These are phyloP conservation scores for Arabidopsis lyrata DNA, from an alignment of 441 rosid species.

Conservation along the genomic window DNA sequence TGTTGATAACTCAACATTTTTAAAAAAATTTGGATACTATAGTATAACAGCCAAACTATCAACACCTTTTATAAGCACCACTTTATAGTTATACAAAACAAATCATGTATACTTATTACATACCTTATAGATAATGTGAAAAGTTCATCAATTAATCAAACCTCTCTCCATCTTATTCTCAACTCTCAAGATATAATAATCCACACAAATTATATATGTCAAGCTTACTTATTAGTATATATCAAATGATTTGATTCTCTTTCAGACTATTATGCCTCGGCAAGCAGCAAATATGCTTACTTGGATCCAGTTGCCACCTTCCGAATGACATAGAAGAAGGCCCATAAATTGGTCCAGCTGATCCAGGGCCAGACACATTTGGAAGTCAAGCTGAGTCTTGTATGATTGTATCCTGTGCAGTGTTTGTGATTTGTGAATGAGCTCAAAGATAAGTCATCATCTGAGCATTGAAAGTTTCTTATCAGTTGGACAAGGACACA, in stretches of 20 bases:
- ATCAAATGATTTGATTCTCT: conserved; percentile 88
- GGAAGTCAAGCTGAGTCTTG: conserved; percentile 99
- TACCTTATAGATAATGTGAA: not conserved
- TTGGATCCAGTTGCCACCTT: conserved; percentile 61
- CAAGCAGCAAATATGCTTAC: no score
- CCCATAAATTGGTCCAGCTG: conserved; percentile 80
- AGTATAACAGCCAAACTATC: not conserved
- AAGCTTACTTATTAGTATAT: not conserved
- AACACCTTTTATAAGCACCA: conserved; percentile 10
- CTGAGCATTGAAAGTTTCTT: conserved; percentile 69
- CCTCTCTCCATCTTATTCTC: not conserved
- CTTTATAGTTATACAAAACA: conserved; percentile 6
- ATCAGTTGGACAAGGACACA: no score
- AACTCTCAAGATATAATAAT: not conserved
- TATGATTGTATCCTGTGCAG: conserved; percentile 87
- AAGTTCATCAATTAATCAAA: not conserved
- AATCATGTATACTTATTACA: no score
- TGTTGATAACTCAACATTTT: no score
- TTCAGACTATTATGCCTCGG: not conserved
- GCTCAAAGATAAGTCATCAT: conserved; percentile 98
- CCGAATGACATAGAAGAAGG: conserved; percentile 98
- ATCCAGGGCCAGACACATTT: conserved; percentile 73
- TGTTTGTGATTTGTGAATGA: conserved; percentile 76
- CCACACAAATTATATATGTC: not conserved
- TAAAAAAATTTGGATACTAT: no score